Base-by-base conservation (phyloP, 2,329 filamentous ascomycete species). In the Fusarium irregulare region DNA sequence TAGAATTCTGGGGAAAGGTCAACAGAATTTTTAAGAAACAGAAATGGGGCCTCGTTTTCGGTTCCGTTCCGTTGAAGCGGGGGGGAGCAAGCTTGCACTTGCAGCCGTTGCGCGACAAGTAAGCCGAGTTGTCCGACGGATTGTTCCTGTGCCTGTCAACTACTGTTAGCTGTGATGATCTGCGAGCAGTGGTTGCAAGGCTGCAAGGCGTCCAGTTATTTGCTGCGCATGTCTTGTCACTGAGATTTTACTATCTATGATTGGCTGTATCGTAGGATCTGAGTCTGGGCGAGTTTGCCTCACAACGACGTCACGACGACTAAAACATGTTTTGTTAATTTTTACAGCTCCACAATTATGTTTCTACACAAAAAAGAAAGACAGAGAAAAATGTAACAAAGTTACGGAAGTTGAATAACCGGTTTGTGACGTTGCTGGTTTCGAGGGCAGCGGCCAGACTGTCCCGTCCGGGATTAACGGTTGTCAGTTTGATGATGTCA, bases 251-350 rank as follows among this genome's bases (percentile, higher is more conserved):
- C 23, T 23, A 23, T 23, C 23, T 4, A 11, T 51, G 48, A 51
- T 51, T 51, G 48, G 48, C 4, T 27, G 42, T 56, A 41, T 34
- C 40, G 42, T 40, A 41, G 42, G 48, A 44, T 37, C 14, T 27
- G 23, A 7, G 41, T 18, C 48, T 40, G 11, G 48, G 9, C 49
- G 23, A n/a, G 27, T 58, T 56, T 45, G 34, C 58, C 60, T 16
- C 51, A 40, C 21, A 34, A 71, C 68, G 64, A 71, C 68, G 68
- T 71, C 68, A 71, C 68, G 21, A 12, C 12, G 34, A 45, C n/a
- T 40, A 57, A 54, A 41, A 48, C 37, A 60, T 45, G 42, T 32
- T 40, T 30, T 34, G 6, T 4, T 25, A 21, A 21, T 34, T 34
- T 28, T 16, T 57, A 54, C 34, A 64, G 51, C 46, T 49, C 54